Evolutionary conservation across 306 rosid genomes (phyloP).

Genomic region (Rubus parviflorus): DNA sequence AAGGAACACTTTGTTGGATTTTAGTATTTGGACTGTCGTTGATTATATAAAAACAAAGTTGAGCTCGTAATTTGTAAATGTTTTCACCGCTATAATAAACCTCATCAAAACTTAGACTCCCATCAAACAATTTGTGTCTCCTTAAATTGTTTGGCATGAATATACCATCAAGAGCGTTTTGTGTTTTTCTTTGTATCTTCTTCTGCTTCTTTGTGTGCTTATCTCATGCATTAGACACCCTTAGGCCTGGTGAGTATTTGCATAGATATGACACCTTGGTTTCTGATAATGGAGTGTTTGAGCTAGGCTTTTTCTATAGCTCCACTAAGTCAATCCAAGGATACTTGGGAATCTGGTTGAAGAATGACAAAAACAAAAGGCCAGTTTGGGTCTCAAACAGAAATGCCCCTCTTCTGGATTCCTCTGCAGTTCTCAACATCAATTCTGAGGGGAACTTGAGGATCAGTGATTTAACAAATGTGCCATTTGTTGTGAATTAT

Average conservation of each 20-base stretch:
- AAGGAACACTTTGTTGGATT: conserved; percentile 2
- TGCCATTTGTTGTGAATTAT: background rate
- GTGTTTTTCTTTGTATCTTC: background rate
- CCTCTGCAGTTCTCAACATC: conserved; percentile 10
- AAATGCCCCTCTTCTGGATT: conserved; percentile 11
- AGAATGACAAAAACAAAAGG: conserved; percentile 25
- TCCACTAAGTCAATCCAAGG: background rate
- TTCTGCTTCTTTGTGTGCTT: background rate
- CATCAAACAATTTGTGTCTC: background rate
- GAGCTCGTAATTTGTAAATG: no score
- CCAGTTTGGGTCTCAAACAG: conserved; percentile 33
- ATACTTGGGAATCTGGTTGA: conserved; percentile 36
- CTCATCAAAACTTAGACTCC: background rate
- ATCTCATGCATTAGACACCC: conserved; percentile 23
- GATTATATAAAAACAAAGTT: background rate
- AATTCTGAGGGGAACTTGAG: conserved; percentile 13
- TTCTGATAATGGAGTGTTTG: conserved; percentile 25
- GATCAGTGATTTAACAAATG: conserved; percentile 2
- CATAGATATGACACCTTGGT: conserved; percentile 14
- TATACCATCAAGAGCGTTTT: background rate
- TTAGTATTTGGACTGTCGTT: conserved; percentile 1
- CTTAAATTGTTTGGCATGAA: conserved; percentile 10
- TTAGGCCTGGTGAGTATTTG: conserved; percentile 4
- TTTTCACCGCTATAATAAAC: background rate
- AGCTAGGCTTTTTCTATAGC: conserved; percentile 28